Evolutionary conservation across 2,329 filamentous ascomycete species (phyloP), one percentile per base, ranked within the genome.

Genomic region (Botryotinia convoluta): DNA sequence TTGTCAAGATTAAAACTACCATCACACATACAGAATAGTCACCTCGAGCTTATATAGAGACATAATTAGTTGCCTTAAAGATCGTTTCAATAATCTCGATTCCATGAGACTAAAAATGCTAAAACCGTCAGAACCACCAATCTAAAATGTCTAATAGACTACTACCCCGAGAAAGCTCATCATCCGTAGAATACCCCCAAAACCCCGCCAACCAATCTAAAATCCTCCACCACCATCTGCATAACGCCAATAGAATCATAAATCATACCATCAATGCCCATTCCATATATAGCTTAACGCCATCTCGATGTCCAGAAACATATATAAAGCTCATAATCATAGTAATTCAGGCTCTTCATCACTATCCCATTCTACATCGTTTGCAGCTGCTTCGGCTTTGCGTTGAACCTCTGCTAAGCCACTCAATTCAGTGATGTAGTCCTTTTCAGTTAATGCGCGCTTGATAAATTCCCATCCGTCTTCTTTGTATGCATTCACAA

Each of bases 401-500:
- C 88, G 83, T 81, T 91, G 89, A n/a, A 94, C 90, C 81, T 94
- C 92, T 0, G 90, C 90, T 61, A 94, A 80, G 0, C 92, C 92
- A 48, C 90, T 92, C 48, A 95, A 84, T 80, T 95, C 93, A 44
- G 92, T 89, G 0, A 97, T 92, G 79, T 92, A 96, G 2, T 93
- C 91, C 79, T 90, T 90, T 81, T 95, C 91, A 74, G 90, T 88
- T 22, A 96, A 82, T 0, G 93, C 93, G 73, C 86, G 86, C 84
- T 91, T 91, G 48, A 96, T 89, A 80, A 97, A 97, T 0, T 85
- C 88, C 93, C 93, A 97, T 0, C 90, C 91, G 63, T 91, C 87
- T 3, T 83, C 81, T 63, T 88, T 86, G 80, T 95, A 96, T 1
- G 89, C 89, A 0, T 87, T 85, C 1, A 95, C 82, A 42, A 97